Base-by-base conservation (phyloP, 2,329 filamentous ascomycete genomes). In the Penicillium hesseltinei region DNA sequence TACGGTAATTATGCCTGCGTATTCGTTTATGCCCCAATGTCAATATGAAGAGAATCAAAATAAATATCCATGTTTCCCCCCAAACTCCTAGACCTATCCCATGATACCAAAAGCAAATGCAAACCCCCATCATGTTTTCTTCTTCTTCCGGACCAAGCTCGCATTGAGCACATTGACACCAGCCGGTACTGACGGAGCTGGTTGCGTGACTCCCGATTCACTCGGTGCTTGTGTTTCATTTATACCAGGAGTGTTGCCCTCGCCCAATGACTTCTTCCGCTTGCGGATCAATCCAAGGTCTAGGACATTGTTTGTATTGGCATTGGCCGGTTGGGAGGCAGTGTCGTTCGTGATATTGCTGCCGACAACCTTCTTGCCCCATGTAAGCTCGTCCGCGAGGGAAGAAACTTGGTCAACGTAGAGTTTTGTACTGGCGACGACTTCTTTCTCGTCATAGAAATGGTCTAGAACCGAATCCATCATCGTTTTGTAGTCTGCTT, bases 381-480 rank as follows among this genome's bases (percentile, higher is more conserved):
- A 73, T 58, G 66, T 69, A 25, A 73, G 67, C 44, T 71, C 62
- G 42, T 76, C 73, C 5, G 72, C 71, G 5, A 75, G 66, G 21
- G 67, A 69, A n/a, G 74, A 73, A 11, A 79, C 72, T 51, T 77
- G 73, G 43, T 75, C 70, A 43, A 77, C 65, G 70, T 76, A 79
- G 21, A 69, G 64, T 56, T 71, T 73, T 5, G 75, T 79, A 53
- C 76, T 78, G 38, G 71, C 64, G 29, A 69, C 64, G 17, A 73
- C 66, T 7, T 75, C 68, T 35, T 72, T 62, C 43, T 72, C 70
- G 46, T 74, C 73, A 48, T 79, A 80, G 56, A 79, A 78, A 51
- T 77, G 72, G 15, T 73, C 70, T 9, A 79, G 63, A 10, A 80
- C 68, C 25, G 73, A 71, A 40, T 75, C 69, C 56, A 74, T 73